phyloP scores from a whole-genome alignment of 441 rosid genomes.

The Rhodomyrtus psidioides region DNA sequence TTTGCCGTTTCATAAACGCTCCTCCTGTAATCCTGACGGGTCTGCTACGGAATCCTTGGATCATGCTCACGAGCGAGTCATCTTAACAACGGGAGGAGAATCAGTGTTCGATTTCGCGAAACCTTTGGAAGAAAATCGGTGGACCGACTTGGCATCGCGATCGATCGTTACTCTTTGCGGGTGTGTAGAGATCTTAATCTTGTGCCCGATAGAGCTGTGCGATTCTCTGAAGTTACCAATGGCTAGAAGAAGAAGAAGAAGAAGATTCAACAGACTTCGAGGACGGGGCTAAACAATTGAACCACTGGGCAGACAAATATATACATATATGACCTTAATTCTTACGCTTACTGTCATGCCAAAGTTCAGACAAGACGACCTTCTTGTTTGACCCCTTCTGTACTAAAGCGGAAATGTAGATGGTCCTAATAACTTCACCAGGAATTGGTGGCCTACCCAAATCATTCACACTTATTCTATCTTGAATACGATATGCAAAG shows the following conservation, averaged over 20 bases:
- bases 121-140: background rate
- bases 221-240: background rate
- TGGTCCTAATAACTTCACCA: background rate
- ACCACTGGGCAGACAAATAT: background rate
- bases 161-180: background rate
- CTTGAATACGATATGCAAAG: background rate
- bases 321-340: background rate
- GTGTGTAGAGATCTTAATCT: background rate
- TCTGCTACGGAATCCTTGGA: background rate
- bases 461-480: background rate
- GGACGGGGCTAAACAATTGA: background rate
- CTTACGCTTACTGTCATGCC: background rate
- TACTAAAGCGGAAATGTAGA: background rate
- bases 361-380: background rate
- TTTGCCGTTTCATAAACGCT: background rate
- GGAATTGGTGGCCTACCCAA: background rate
- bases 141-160: background rate
- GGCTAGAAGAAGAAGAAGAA: background rate
- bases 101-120: background rate
- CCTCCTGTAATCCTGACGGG: background rate
- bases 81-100: background rate
- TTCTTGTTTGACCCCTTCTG: background rate
- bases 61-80: background rate
- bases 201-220: background rate
- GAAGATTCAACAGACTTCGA: background rate